Conservation (phyloP, 1,284 basidiomycete genomes). For the Moesziomyces parantarcticus region DNA sequence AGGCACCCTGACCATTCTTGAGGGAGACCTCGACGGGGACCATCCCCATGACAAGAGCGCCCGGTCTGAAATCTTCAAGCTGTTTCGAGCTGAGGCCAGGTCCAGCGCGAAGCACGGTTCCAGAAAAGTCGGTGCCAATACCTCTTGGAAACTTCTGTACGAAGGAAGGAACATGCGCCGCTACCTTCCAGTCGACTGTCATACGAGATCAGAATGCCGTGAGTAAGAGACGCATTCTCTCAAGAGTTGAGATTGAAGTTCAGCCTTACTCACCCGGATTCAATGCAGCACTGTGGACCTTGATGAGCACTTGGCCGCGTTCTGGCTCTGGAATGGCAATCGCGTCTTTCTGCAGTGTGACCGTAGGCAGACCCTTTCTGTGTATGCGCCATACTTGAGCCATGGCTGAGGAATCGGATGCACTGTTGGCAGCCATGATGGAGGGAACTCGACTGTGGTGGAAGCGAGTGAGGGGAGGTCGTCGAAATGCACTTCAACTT, state of each 20-base stretch:
- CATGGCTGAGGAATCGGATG: too few relatives aligned
- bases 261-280: conserved; percentile 1
- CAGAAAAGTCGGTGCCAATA: conserved; percentile 2
- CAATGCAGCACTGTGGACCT: not conserved
- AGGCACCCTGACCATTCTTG: conserved; percentile 1
- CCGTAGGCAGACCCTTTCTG: not conserved
- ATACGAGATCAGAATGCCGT: not conserved
- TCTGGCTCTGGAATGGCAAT: not conserved
- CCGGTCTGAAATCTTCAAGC: not conserved
- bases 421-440: too few relatives aligned
- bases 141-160: conserved; percentile 3
- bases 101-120: not conserved
- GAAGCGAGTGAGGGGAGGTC: too few relatives aligned
- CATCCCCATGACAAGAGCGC: not conserved
- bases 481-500: too few relatives aligned
- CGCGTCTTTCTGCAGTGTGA: not conserved
- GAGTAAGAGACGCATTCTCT: not conserved
- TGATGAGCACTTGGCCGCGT: not conserved
- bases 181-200: conserved; percentile 1
- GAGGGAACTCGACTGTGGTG: too few relatives aligned
- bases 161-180: not conserved
- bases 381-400: not conserved
- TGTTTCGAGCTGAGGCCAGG: not conserved
- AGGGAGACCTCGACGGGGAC: not conserved
- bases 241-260: not conserved